Conservation (phyloP, 129 eudicot species). For the Gnaphalium uliginosum region DNA sequence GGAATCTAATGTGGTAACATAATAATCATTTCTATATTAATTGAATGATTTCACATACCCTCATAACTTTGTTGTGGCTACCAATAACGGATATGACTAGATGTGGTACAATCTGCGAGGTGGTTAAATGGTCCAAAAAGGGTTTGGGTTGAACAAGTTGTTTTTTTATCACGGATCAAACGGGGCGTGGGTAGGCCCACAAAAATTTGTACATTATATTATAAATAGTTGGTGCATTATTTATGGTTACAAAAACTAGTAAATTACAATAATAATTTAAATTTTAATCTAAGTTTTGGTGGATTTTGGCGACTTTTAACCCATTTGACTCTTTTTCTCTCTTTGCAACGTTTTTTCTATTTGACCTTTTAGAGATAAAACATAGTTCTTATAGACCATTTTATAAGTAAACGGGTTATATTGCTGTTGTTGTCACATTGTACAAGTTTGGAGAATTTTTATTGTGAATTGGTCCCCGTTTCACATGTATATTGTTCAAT, state of each 20-base stretch:
- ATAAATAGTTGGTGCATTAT: not conserved
- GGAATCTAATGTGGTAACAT: constrained; percentile 88
- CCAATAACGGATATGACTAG: constrained; percentile 3
- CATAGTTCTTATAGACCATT: not conserved
- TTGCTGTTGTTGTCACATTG: not conserved
- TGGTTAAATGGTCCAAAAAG: not conserved
- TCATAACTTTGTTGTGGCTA: not conserved
- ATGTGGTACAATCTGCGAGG: not conserved
- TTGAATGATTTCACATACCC: not conserved
- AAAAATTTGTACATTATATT: not conserved
- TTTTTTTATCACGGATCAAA: not conserved
- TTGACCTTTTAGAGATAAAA: not conserved
- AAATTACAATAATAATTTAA: not conserved
- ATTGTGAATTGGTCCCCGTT: not conserved
- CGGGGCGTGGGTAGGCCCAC: not conserved
- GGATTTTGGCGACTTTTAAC: not conserved
- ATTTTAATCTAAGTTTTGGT: not conserved
- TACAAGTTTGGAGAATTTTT: not conserved
- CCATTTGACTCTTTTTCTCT: not conserved
- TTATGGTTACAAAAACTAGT: not conserved
- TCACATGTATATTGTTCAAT: not conserved
- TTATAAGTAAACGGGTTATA: not conserved
- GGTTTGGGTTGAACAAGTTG: not conserved
- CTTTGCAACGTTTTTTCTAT: not conserved
- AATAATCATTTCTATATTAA: not conserved